A percentile compares a stretch with the other conserved stretches of the same genome.
These are phyloP conservation scores for Paracamarosporium sp. DNA, from an alignment of 2,329 filamentous ascomycete genomes.

Conservation along the genomic window DNA sequence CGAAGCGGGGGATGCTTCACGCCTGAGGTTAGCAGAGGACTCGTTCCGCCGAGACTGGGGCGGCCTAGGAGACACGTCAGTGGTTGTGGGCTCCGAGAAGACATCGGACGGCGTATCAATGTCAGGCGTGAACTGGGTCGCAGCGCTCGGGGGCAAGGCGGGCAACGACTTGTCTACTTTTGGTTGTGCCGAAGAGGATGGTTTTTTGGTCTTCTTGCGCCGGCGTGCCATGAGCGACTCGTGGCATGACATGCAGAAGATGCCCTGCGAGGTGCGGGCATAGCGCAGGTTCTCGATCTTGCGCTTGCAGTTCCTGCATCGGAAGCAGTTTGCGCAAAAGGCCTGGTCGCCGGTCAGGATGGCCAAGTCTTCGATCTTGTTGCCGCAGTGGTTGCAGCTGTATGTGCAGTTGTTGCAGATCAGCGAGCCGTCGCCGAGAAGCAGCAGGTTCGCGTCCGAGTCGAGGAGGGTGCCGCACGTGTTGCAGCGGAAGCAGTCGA, in stretches of 20 bases:
- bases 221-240: conserved; percentile 94
- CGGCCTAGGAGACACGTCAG: conserved; percentile 69
- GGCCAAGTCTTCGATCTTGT: conserved; percentile 98
- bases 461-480: conserved; percentile 95
- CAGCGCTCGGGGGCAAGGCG: conserved; percentile 80
- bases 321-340: conserved; percentile 96
- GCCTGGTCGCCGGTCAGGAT: conserved; percentile 98
- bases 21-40: conserved; percentile 45
- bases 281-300: conserved; percentile 99
- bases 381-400: conserved; percentile 93
- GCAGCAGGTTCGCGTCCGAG: conserved; percentile 94
- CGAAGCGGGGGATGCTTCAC: conserved; percentile 45
- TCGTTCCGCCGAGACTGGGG: conserved; percentile 42
- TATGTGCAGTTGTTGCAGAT: conserved; percentile 99
- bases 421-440: conserved; percentile 95
- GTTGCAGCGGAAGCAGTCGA: conserved; percentile 98
- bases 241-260: conserved; percentile 99
- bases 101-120: conserved; percentile 64
- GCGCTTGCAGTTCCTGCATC: conserved; percentile 96
- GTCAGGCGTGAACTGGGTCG: conserved; percentile 65
- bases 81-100: conserved; percentile 69
- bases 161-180: conserved; percentile 91
- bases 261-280: conserved; percentile 95
- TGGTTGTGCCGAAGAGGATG: conserved; percentile 54
- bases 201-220: conserved; percentile 78